A percentile compares a stretch with the other conserved stretches of the same genome.
These are phyloP conservation scores for Trichopus zeylanicus DNA, from an alignment of 116 monocot genomes.

Conservation along the genomic window DNA sequence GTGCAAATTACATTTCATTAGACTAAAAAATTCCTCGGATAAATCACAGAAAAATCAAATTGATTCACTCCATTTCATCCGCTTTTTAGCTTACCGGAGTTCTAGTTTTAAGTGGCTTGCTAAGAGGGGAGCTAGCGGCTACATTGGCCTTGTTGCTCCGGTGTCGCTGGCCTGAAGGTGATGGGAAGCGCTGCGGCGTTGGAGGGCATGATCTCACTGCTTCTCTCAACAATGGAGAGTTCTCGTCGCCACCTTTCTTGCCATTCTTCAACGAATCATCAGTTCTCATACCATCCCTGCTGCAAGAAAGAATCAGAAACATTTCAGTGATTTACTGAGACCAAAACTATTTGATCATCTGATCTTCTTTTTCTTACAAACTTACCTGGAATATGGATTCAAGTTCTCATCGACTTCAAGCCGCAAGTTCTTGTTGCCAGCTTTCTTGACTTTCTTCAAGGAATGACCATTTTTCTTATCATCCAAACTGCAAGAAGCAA, in stretches of 20 bases:
- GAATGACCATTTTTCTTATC: too few relatives aligned
- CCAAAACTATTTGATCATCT: too few relatives aligned
- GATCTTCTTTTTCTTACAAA: not conserved
- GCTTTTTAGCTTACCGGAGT: slow-evolving; percentile 23
- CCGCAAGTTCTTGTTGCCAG: too few relatives aligned
- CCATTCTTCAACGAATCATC: slow-evolving; percentile 14
- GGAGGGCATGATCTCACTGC: slow-evolving; percentile 67
- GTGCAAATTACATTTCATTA: too few relatives aligned
- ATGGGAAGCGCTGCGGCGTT: slow-evolving; percentile 77
- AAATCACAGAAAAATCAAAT: not conserved
- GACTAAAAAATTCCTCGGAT: too few relatives aligned
- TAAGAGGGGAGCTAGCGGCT: slow-evolving; percentile 26
- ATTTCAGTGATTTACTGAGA: not conserved
- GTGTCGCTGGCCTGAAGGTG: slow-evolving; percentile 30
- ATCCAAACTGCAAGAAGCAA: too few relatives aligned
- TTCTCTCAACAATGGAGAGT: slow-evolving; percentile 17
- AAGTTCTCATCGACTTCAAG: not conserved
- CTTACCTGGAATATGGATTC: not conserved
- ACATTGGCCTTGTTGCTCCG: slow-evolving; percentile 17
- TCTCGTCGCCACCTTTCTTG: slow-evolving; percentile 14
- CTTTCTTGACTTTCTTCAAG: too few relatives aligned
- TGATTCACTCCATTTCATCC: not conserved
- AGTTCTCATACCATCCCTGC: slow-evolving; percentile 1
- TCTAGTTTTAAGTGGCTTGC: slow-evolving; percentile 28
- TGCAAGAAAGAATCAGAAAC: not conserved